A percentile compares a stretch with the other conserved stretches of the same genome.
phyloP scores from a whole-genome alignment of 306 rosid species.

The Ammopiptanthus mongolicus region DNA sequence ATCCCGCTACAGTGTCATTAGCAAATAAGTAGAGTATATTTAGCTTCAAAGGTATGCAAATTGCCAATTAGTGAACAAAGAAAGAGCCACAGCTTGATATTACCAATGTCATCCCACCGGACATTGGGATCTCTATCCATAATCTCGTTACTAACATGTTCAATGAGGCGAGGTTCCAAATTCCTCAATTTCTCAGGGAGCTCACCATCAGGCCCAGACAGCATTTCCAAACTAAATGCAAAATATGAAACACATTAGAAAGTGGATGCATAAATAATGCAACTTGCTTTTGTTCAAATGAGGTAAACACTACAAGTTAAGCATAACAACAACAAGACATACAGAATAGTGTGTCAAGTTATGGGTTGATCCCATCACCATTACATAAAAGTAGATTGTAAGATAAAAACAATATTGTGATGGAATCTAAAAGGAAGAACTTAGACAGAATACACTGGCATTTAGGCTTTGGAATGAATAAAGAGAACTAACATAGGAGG shows the following conservation, averaged over 20 bases:
- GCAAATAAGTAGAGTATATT: background rate
- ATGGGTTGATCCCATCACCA: background rate
- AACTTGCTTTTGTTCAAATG: background rate
- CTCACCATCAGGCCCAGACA: conserved; percentile 95
- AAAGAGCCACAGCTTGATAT: conserved; percentile 17
- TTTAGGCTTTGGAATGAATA: background rate
- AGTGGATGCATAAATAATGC: conserved; percentile 7
- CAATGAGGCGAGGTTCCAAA: conserved; percentile 94
- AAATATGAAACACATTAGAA: conserved; percentile 21
- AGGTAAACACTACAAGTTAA: background rate
- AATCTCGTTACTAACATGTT: conserved; percentile 92
- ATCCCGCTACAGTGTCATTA: conserved; percentile 58
- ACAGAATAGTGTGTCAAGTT: conserved; percentile 1
- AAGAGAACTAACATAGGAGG: conserved; percentile 4
- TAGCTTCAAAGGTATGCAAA: conserved; percentile 20
- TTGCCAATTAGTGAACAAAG: conserved; percentile 4
- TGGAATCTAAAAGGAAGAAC: background rate
- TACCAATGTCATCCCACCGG: conserved; percentile 85
- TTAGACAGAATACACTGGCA: background rate
- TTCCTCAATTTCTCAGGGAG: conserved; percentile 98
- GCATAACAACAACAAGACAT: background rate
- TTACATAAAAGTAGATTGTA: background rate
- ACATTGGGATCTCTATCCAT: conserved; percentile 96
- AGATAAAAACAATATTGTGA: conserved; percentile 1
- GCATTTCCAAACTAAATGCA: conserved; percentile 70